phyloP scores from a whole-genome alignment of 1,139 yeast species.

The Yamadazyma taylorii region DNA sequence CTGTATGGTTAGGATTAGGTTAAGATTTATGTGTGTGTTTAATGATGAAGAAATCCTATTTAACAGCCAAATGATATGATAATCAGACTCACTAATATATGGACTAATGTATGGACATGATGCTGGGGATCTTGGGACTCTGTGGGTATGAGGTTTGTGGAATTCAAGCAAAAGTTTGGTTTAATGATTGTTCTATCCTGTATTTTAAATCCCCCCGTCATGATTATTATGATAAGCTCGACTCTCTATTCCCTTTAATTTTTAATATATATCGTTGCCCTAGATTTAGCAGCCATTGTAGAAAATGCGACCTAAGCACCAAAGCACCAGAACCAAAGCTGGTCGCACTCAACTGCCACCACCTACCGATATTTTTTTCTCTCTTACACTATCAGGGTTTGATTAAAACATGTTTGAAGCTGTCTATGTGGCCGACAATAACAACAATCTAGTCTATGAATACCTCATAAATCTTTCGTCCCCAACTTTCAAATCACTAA shows the following conservation, averaged over 20 bases:
- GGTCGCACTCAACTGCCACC: too few relatives aligned
- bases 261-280: constrained; percentile 4
- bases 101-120: too few relatives aligned
- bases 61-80: too few relatives aligned
- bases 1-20: too few relatives aligned
- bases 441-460: constrained; percentile 55
- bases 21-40: too few relatives aligned
- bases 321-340: too few relatives aligned
- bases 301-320: too few relatives aligned
- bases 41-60: too few relatives aligned
- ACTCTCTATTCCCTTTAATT: constrained; percentile 6
- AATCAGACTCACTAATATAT: too few relatives aligned
- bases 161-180: not conserved
- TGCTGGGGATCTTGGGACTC: too few relatives aligned
- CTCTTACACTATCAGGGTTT: too few relatives aligned
- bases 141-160: too few relatives aligned
- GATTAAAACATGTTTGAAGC: constrained; percentile 53
- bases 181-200: not conserved
- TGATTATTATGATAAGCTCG: constrained; percentile 6
- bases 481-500: constrained; percentile 49
- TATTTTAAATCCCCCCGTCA: constrained; percentile 2
- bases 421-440: constrained; percentile 61
- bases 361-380: not conserved
- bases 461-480: constrained; percentile 52
- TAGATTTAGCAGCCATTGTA: not conserved